Conservation (phyloP, 2,329 filamentous ascomycete genomes). For the Cladosporium sphaerospermum region DNA sequence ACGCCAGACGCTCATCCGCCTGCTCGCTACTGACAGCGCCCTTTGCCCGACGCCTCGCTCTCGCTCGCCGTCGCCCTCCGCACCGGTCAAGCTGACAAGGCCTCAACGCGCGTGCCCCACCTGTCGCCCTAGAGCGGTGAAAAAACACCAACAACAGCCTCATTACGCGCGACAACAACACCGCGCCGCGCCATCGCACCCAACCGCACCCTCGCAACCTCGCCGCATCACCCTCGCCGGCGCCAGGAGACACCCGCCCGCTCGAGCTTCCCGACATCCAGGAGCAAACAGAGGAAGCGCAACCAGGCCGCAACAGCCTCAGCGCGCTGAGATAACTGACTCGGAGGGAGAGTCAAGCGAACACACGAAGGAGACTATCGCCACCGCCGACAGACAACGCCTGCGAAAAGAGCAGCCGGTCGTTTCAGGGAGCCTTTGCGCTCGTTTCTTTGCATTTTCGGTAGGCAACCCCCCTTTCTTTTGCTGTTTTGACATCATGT, state of each 20-base stretch:
- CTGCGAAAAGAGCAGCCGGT: constrained; percentile 14
- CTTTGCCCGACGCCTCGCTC: not conserved
- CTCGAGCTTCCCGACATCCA: constrained; percentile 12
- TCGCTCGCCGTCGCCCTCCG: constrained; percentile 1
- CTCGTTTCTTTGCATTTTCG: constrained; percentile 25
- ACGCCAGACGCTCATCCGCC: not conserved
- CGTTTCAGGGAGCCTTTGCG: constrained; percentile 25
- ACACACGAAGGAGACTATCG: constrained; percentile 7
- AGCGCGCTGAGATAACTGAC: constrained; percentile 6
- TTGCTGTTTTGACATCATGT: not conserved
- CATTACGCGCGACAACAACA: not conserved
- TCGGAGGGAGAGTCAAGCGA: not conserved
- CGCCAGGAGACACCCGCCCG: constrained; percentile 1
- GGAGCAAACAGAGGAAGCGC: constrained; percentile 10
- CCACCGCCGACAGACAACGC: constrained; percentile 6
- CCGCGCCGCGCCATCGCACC: constrained; percentile 3
- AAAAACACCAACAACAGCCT: constrained; percentile 9
- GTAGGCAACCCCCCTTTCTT: constrained; percentile 15
- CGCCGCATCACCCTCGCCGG: not conserved
- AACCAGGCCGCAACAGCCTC: not conserved
- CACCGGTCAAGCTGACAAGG: constrained; percentile 12
- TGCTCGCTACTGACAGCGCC: constrained; percentile 1
- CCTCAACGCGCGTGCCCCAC: constrained; percentile 12
- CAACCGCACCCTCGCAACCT: too few relatives aligned
- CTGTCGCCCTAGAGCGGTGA: constrained; percentile 10